Evolutionary conservation across 257 asterid species (phyloP), one percentile per base, ranked within the genome.

Genomic region (Prunella vulgaris): DNA sequence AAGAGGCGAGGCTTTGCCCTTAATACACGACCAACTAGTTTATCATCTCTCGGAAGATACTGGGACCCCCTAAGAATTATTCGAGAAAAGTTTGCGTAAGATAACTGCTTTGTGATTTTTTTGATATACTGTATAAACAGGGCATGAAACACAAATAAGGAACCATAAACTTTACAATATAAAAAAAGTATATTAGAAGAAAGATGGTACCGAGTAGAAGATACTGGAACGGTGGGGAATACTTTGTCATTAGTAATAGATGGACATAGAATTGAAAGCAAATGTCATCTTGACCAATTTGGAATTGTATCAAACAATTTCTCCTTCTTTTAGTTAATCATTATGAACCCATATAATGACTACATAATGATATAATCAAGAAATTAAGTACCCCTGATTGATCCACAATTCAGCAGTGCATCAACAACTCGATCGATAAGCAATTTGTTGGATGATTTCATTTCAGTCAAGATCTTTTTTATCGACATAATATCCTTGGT

Each of bases 1-100:
- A 83, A 87, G 64, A 87, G 84, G 86, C 83, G 94, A 69, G 94
- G 90, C 74, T 87, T 87, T 70, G 93, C 90, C 82, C 77, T 81
- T 68, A 83, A 46, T 51, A 15, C 53, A 71, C 85, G 86, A 28
- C 75, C 81, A 63, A 84, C 80, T 70, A 35, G 78, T 87, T 87
- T 51, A 84, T 71, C 48, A 87, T 80, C 83, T 87, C 93, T 58
- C 93, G 90, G 64, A 83, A 84, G 33, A 87, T 76, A 73, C 86
- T 81, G 56, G 84, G 90, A 25, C 90, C 90, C 57, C 88, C 93
- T 87, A 71, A 38, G 42, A 61, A 44, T 66, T 30, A 71, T 64
- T 64, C 57, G 17, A 56, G 46, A 68, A 70, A 66, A 42, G 61
- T 62, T 52, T 49, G 64, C 72, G 71, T 67, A 71, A 68, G 64